Base-by-base conservation (phyloP, 768 basidiomycete genomes). In the Kwoniella heveanensis region DNA sequence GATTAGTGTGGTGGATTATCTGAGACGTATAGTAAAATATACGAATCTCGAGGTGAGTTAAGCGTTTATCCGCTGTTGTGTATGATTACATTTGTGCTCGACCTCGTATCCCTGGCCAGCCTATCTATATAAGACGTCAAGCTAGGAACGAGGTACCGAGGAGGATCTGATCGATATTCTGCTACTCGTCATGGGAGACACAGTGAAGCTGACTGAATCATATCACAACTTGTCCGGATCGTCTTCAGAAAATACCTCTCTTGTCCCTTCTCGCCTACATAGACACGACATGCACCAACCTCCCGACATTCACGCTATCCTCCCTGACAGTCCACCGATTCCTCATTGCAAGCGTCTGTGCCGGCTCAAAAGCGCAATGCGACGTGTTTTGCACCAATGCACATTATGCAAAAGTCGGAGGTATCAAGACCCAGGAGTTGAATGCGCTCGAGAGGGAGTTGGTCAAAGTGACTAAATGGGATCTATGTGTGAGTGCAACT, bases 261-360 rank as follows among this genome's bases (percentile, higher is more conserved):
- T 70, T 81, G 7, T 77, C 78, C 21, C 72, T 81, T 27, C 65
- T 81, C 7, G 77, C 79, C 2, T 81, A 81, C 64, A 77, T 81
- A 46, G 80, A 81, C 67, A 73, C 76, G 82, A 92, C 96, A 75
- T 95, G 92, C 81, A 85, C 88, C 49, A 87, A 91, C 70, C 85
- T 87, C 72, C 90, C 92, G 24, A 84, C 87, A 32, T 99, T 97
- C 84, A 95, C 90, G 53, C 86, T 99, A 68, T 91, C 92, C 37
- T 95, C 93, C 37, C 87, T 98, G 74, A 98, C 95, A 24, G 92
- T 92, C 75, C 96, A 99, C 82, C 92, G 96, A 64, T 98, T 99
- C 82, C 85, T 97, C 77, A 97, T 98, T 82, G 86, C 95, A 49
- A 87, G 92, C 71, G 88, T 97, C 79, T 87, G 90, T 29, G 91